These are phyloP conservation scores for Aspergillus ellipticus DNA, from an alignment of 495 filamentous ascomycete species.

Conservation along the genomic window DNA sequence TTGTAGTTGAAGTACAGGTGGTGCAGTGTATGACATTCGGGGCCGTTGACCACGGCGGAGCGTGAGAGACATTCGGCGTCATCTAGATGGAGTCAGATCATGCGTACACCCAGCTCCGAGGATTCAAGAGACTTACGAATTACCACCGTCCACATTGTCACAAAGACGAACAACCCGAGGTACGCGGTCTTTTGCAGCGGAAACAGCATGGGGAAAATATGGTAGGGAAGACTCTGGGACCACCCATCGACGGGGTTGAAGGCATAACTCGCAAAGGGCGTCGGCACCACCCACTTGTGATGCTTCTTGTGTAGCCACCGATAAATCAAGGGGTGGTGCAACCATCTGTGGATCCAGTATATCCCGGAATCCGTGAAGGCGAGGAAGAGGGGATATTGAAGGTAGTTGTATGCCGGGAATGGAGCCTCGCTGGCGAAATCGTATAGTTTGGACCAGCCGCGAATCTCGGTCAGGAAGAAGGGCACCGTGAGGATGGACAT, in stretches of 20 bases:
- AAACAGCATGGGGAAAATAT: constrained; percentile 86
- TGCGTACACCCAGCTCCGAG: background rate
- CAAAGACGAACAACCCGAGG: constrained; percentile 76
- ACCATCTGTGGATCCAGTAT: constrained; percentile 87
- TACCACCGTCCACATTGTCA: constrained; percentile 93
- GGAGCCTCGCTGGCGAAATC: constrained; percentile 65
- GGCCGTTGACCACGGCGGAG: constrained; percentile 80
- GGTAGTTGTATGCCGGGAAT: constrained; percentile 64
- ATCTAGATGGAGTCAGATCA: constrained; percentile 34
- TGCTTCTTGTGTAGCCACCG: constrained; percentile 89
- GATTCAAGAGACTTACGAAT: constrained; percentile 52
- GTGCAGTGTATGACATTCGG: constrained; percentile 92
- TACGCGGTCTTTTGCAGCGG: constrained; percentile 89
- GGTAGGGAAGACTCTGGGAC: constrained; percentile 86
- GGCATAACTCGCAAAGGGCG: constrained; percentile 84
- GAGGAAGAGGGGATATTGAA: constrained; percentile 89
- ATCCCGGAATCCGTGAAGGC: constrained; percentile 86
- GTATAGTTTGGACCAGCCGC: constrained; percentile 83
- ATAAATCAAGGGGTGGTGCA: constrained; percentile 79
- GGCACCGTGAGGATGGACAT: constrained; percentile 79
- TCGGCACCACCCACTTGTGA: constrained; percentile 98
- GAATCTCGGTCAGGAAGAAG: constrained; percentile 75
- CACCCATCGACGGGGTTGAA: constrained; percentile 94
- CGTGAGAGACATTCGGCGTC: constrained; percentile 89
- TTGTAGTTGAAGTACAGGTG: constrained; percentile 97